These are phyloP conservation scores for Apiospora kogelbergensis DNA, from an alignment of 2,329 filamentous ascomycete genomes.

Conservation along the genomic window DNA sequence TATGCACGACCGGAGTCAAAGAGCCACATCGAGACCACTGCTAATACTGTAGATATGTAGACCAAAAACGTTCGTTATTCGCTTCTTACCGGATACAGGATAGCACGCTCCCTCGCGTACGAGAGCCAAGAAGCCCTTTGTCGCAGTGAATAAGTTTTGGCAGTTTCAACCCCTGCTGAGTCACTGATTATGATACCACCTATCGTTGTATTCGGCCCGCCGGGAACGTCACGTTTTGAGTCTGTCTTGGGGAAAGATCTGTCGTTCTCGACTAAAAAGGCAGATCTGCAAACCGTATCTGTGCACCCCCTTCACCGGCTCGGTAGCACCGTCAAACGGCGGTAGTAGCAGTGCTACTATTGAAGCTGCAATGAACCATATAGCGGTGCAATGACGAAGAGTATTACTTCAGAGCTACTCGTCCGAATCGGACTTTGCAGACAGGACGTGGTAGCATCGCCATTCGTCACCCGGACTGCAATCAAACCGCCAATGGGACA, in stretches of 20 bases:
- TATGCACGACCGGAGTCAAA: background rate
- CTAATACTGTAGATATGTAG: background rate
- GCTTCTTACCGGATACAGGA: background rate
- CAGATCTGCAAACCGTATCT: background rate
- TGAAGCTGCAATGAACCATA: background rate
- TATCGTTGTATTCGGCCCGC: background rate
- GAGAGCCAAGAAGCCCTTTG: background rate
- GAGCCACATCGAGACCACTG: background rate
- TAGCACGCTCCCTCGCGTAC: background rate
- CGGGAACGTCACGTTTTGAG: background rate
- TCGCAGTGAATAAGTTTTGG: background rate
- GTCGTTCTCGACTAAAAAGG: background rate
- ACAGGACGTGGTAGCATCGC: background rate
- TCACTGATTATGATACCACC: background rate
- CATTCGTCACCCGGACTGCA: too few relatives aligned
- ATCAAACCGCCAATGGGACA: too few relatives aligned
- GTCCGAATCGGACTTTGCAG: background rate
- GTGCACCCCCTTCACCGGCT: background rate
- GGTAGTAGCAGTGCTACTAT: background rate
- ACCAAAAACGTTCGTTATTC: background rate
- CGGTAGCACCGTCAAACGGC: background rate
- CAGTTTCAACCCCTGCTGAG: background rate
- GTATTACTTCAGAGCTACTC: background rate
- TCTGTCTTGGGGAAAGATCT: background rate
- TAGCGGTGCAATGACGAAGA: background rate